Evolutionary conservation across 179 eudicot species (phyloP), one percentile per base, ranked within the genome.

Genomic region (Gypsophila paniculata): DNA sequence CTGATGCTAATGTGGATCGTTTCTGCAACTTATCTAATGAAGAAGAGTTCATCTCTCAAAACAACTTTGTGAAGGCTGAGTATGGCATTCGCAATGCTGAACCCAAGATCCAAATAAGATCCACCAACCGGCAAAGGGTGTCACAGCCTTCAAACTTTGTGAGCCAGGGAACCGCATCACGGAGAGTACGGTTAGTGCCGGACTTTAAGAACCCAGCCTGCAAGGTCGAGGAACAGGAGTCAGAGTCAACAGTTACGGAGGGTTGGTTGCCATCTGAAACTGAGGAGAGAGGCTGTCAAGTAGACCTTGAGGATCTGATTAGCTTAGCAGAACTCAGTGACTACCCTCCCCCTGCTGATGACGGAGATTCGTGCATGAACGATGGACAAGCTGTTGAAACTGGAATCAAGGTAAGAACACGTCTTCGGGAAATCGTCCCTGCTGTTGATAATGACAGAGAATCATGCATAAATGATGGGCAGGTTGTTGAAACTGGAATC

Each of bases 111-210:
- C 80, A 62, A 62, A 64, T 86, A 53, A 83, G 85, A 82, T 5
- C 79, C 54, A 88, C 80, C 15, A 65, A 44, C 15, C 18, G 62
- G 15, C 58, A 14, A 23, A 73, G 70, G 65, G 75, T 32, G 62
- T 48, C 71, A 3, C 44, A 18, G 52, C 34, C 79, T 2, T 61
- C 73, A 23, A 74, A 65, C 67, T n/a, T 62, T 7, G 60, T 11
- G 13, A 6, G 10, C 12, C 98, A 93, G 49, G 98, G 98, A 75
- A 78, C 76, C 78, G 96, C 98, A 51, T 76, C 81, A 0, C 72
- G 83, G 81, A 85, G 91, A 75, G 18, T 74, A 0, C 77, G 60
- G 54, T 72, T 82, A 12, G 74, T 48, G 49, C 3, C 2, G 14
- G n/a, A 60, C 3, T 2, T 44, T 54, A 44, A 48, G 60, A 36